Conservation (phyloP, 371 early-diverging fungal species). For the Parasitella parasitica region DNA sequence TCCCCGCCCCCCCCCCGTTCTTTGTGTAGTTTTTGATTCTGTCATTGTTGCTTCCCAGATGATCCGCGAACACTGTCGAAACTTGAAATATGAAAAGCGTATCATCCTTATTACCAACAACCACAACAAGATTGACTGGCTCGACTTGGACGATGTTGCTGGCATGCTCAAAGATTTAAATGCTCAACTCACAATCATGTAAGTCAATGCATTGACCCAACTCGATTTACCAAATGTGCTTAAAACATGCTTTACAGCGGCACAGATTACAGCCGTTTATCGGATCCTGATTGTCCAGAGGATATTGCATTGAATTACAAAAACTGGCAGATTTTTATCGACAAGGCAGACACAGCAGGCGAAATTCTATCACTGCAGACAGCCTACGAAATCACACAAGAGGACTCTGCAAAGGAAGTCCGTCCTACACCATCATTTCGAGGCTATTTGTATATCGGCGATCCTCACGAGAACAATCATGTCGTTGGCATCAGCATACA, state of each 20-base stretch:
- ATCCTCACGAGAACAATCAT: slow-evolving; percentile 31
- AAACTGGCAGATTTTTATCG: slow-evolving; percentile 16
- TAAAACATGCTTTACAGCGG: slow-evolving; percentile 28
- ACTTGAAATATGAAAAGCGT: slow-evolving; percentile 65
- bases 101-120: slow-evolving; percentile 69
- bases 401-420: slow-evolving; percentile 55
- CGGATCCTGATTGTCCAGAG: slow-evolving; percentile 2
- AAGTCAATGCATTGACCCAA: too few relatives aligned
- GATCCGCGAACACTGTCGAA: slow-evolving; percentile 55
- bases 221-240: too few relatives aligned
- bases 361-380: slow-evolving; percentile 43
- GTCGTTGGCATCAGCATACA: slow-evolving; percentile 53
- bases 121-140: slow-evolving; percentile 46
- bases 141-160: slow-evolving; percentile 45
- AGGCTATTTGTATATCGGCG: slow-evolving; percentile 57
- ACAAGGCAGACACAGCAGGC: slow-evolving; percentile 12
- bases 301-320: slow-evolving; percentile 10
- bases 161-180: slow-evolving; percentile 35
- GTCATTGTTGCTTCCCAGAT: slow-evolving; percentile 62
- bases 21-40: slow-evolving; percentile 56
- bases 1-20: too few relatives aligned
- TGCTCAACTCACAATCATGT: slow-evolving; percentile 62
- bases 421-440: slow-evolving; percentile 58
- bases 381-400: slow-evolving; percentile 46
- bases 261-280: slow-evolving; percentile 30